These are phyloP conservation scores for Cystobasidium tubakii DNA, from an alignment of 768 basidiomycete genomes.

Conservation along the genomic window DNA sequence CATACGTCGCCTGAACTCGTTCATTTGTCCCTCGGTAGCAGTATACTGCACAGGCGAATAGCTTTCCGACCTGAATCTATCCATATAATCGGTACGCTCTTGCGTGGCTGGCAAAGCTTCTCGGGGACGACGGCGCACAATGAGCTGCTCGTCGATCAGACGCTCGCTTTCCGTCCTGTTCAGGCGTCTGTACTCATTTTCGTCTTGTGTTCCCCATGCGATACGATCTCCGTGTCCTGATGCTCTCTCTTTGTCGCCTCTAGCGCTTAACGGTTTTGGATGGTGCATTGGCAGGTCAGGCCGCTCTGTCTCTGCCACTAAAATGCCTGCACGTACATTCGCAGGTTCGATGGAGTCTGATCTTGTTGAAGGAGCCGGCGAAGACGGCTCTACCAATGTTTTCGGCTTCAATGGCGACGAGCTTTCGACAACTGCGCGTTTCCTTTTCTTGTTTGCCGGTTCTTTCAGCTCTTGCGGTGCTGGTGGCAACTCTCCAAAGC, in stretches of 20 bases:
- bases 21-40: slow-evolving; percentile 7
- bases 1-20: neutral
- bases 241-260: neutral
- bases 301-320: neutral
- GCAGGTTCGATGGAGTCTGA: neutral
- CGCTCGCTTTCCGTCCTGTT: slow-evolving; percentile 19
- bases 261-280: neutral
- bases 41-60: slow-evolving; percentile 12
- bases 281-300: neutral
- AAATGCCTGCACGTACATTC: neutral
- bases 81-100: slow-evolving; percentile 18
- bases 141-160: neutral
- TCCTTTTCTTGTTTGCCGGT: neutral
- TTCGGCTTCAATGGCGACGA: neutral
- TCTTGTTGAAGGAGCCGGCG: neutral
- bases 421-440: neutral
- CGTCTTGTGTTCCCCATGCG: slow-evolving; percentile 22
- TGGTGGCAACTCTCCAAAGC: slow-evolving; percentile 17
- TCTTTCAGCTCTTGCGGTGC: neutral
- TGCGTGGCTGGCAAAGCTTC: neutral
- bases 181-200: neutral
- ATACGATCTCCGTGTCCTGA: slow-evolving; percentile 1
- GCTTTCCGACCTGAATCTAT: neutral
- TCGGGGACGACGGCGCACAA: neutral
- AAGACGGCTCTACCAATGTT: neutral